Percentiles rank a stretch among this genome's conserved stretches.
These are phyloP conservation scores for Solanum paucissectum DNA, from an alignment of 257 asterid species.

Conservation along the genomic window DNA sequence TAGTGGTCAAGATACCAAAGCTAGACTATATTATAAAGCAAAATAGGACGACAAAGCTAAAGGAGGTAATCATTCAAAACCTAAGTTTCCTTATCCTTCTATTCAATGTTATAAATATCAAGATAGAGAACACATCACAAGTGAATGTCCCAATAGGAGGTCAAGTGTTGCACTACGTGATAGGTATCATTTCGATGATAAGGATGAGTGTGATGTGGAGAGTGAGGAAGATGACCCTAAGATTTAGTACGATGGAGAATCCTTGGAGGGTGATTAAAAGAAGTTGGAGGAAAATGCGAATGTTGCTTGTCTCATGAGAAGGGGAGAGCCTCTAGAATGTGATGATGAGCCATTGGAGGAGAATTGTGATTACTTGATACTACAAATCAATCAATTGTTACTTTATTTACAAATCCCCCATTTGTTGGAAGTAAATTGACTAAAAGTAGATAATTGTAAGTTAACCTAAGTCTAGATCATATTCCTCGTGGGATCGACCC, in stretches of 20 bases:
- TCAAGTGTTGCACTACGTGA: not conserved
- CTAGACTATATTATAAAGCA: not conserved
- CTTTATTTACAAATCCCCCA: too few species aligned
- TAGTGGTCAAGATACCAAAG: not conserved
- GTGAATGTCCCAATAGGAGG: not conserved
- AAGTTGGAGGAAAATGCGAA: not conserved
- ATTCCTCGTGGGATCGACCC: too few species aligned
- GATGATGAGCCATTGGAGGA: not conserved
- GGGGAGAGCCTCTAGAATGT: not conserved
- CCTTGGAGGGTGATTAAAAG: not conserved
- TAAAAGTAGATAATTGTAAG: too few species aligned
- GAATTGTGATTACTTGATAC: not conserved
- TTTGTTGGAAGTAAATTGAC: too few species aligned
- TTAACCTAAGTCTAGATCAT: too few species aligned
- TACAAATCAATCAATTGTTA: too few species aligned
- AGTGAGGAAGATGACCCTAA: not conserved
- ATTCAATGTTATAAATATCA: not conserved
- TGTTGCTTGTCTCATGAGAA: not conserved
- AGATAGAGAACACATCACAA: not conserved
- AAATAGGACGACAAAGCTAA: not conserved
- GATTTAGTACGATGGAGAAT: not conserved
- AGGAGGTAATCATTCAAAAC: not conserved
- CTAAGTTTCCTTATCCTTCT: not conserved
- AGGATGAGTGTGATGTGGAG: not conserved
- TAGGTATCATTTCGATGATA: not conserved